Evolutionary conservation across 208 protist species (phyloP).

Genomic region (Trypanosoma vivax): DNA sequence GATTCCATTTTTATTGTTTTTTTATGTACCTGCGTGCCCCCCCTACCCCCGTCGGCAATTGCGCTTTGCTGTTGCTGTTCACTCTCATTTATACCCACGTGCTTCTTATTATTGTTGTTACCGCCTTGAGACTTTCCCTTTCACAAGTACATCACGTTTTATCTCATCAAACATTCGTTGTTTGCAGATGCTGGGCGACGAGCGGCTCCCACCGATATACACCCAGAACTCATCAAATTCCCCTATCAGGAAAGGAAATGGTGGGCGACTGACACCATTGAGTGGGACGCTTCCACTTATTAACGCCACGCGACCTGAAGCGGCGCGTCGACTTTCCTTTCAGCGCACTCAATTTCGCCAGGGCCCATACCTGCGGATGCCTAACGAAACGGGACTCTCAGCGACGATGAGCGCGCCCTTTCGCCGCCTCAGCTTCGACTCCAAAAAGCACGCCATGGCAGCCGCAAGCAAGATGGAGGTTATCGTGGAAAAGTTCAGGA

Average conservation of each 20-base stretch:
- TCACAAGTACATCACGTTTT: not conserved
- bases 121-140: too few relatives aligned
- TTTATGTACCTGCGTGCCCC: too few relatives aligned
- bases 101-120: not conserved
- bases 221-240: not conserved
- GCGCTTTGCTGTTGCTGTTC: too few relatives aligned
- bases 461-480: slow-evolving; percentile 25
- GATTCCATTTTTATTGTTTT: too few relatives aligned
- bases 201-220: not conserved
- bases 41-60: too few relatives aligned
- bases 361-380: too few relatives aligned
- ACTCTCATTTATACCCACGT: not conserved
- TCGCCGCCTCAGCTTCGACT: not conserved
- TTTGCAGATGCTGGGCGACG: not conserved
- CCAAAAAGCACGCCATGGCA: slow-evolving; percentile 12
- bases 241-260: too few relatives aligned
- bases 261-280: not conserved
- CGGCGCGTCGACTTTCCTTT: too few relatives aligned
- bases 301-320: too few relatives aligned
- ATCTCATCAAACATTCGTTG: not conserved
- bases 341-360: too few relatives aligned
- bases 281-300: too few relatives aligned
- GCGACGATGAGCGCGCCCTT: not conserved
- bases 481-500: slow-evolving; percentile 34
- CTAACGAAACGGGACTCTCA: too few relatives aligned